A percentile compares a stretch with the other conserved stretches of the same genome.
phyloP scores from a whole-genome alignment of 2,329 filamentous ascomycete species.

The Cordyceps cicadae region DNA sequence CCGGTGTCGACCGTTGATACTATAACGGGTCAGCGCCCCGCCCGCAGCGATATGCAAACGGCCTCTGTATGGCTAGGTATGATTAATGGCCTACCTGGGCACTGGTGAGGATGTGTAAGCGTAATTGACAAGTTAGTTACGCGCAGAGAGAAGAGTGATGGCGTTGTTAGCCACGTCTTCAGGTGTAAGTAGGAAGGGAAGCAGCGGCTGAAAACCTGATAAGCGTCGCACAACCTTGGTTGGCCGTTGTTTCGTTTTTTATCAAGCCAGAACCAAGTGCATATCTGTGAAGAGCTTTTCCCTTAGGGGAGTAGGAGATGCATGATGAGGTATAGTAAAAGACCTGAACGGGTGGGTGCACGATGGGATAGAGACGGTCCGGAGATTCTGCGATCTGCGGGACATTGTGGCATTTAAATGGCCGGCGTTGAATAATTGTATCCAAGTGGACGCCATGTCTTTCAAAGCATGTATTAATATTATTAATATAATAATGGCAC shows the following conservation, averaged over 20 bases:
- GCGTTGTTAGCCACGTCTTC: not conserved
- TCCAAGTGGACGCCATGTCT: too few species aligned
- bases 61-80: not conserved
- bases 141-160: not conserved
- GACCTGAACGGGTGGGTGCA: not conserved
- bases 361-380: not conserved
- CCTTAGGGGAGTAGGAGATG: not conserved
- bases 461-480: too few species aligned
- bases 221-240: not conserved
- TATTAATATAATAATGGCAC: too few species aligned
- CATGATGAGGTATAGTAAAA: not conserved
- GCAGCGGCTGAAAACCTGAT: not conserved
- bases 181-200: not conserved
- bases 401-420: not conserved
- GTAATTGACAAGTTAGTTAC: not conserved
- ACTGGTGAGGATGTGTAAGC: slow-evolving; percentile 36
- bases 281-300: not conserved
- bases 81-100: not conserved
- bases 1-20: not conserved
- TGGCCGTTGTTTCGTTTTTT: not conserved
- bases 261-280: not conserved
- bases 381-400: not conserved
- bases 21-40: not conserved
- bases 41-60: not conserved
- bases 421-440: too few species aligned